phyloP scores from a whole-genome alignment of 2,329 filamentous ascomycete species.

The Mycosphaerella arachidis region DNA sequence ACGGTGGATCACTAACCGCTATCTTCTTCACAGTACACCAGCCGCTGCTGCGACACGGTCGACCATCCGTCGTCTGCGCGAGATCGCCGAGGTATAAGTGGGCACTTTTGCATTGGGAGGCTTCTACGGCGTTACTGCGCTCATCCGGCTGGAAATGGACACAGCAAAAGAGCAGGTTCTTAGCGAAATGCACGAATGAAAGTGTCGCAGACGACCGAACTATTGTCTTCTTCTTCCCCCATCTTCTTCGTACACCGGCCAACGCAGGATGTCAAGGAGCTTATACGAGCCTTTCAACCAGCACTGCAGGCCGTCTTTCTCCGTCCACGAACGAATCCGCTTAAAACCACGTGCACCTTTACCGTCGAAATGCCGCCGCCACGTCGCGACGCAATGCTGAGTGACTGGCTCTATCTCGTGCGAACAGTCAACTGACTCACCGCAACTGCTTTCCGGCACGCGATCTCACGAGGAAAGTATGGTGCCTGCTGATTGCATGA shows the following conservation, averaged over 20 bases:
- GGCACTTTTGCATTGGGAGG: conserved; percentile 24
- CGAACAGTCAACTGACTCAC: background rate
- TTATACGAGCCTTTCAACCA: background rate
- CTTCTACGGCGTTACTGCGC: conserved; percentile 25
- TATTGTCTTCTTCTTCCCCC: background rate
- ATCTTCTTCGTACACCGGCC: background rate
- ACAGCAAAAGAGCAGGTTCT: conserved; percentile 18
- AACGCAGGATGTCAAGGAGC: background rate
- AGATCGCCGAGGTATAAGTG: conserved; percentile 88
- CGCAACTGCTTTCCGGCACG: background rate
- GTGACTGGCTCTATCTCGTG: background rate
- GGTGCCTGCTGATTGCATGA: background rate
- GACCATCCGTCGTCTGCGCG: conserved; percentile 92
- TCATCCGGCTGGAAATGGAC: conserved; percentile 16
- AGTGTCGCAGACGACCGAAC: conserved; percentile 19
- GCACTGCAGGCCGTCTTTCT: background rate
- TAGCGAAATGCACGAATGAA: conserved; percentile 26
- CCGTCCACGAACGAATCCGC: background rate
- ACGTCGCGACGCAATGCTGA: background rate
- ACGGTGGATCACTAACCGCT: conserved; percentile 10
- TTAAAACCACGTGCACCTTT: background rate
- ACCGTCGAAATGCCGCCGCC: background rate
- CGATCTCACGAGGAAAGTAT: background rate
- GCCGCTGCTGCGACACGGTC: conserved; percentile 92
- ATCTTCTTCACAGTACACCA: conserved; percentile 61